Base-by-base conservation (phyloP, 768 basidiomycete genomes). In the Tylopilus felleus region DNA sequence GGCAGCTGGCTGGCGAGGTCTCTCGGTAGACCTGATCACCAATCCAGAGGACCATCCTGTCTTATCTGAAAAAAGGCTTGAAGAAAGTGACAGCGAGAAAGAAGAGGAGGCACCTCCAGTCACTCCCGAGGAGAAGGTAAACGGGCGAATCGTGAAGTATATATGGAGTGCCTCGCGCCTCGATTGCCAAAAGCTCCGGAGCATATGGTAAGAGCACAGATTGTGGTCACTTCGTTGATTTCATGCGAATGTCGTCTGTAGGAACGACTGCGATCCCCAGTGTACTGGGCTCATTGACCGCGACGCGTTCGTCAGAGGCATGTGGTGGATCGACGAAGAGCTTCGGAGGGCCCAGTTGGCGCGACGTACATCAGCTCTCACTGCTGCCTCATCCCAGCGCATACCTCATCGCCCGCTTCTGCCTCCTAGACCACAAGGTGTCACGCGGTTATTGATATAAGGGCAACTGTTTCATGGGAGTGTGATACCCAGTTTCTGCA, bases 281-380 rank as follows among this genome's bases (percentile, higher is more conserved):
- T 66, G 72, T 5, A 73, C 69, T 28, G 88, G 88, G 4, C 75
- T 75, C n/a, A 74, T 93, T 12, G 80, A 83, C 58, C 73, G 81
- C 5, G 86, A 88, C 17, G 74, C 73, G 17, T 93, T 93, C 59
- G 79, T 83, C 38, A 80, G 77, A 58, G 90, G 88, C 47, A 90
- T 91, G 88, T 91, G 89, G 89, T 81, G 83, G 35, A 88, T 93
- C 27, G 90, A 93, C 69, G 88, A 90, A 68, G 89, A 90, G 60
- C 80, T 92, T 13, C 75, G 86, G n/a, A 78, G 81, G 43, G 76
- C 79, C 6, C 81, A 85, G 42, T 58, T 74, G 28, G 70, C 60
- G n/a, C 61, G 59, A 36, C 67, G 65, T 40, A 55, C 63, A 38
- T 73, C 65, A 13, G 69, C 70, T 17, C 66, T 71, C 41, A 69